Evolutionary conservation across 2,329 filamentous ascomycete genomes (phyloP).

Genomic region (Magnaporthiopsis incrustans): DNA sequence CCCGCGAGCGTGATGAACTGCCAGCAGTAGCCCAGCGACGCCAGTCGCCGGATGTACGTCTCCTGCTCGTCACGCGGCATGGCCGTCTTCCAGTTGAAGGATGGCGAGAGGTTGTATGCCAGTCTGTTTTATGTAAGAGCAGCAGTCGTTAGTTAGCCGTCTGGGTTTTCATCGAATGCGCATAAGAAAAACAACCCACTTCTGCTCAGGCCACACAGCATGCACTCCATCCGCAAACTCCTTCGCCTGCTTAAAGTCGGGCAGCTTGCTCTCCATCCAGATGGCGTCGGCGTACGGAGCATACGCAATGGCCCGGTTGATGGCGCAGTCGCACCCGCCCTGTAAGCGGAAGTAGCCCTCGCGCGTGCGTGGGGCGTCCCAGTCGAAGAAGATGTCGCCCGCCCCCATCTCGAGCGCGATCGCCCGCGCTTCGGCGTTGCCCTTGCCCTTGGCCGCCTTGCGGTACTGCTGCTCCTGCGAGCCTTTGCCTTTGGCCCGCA

Average conservation of each 20-base stretch:
- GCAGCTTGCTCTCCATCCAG: slow-evolving; percentile 99
- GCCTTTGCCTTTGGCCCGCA: slow-evolving; percentile 45
- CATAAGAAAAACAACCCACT: slow-evolving; percentile 48
- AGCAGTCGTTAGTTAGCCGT: background rate
- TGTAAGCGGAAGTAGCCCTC: slow-evolving; percentile 93
- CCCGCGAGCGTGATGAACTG: slow-evolving; percentile 99
- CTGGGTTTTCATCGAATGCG: too few relatives aligned
- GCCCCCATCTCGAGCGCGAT: slow-evolving; percentile 76
- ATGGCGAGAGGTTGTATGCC: slow-evolving; percentile 95
- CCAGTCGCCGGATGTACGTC: slow-evolving; percentile 91
- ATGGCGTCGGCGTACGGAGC: slow-evolving; percentile 92
- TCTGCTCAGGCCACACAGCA: slow-evolving; percentile 90
- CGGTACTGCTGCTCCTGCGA: slow-evolving; percentile 62
- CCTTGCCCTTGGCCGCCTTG: slow-evolving; percentile 67
- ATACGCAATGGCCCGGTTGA: slow-evolving; percentile 86
- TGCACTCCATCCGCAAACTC: slow-evolving; percentile 93
- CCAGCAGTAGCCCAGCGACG: slow-evolving; percentile 90
- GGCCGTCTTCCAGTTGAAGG: slow-evolving; percentile 99
- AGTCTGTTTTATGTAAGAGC: slow-evolving; percentile 45
- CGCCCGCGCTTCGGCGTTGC: slow-evolving; percentile 71
- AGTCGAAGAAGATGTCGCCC: slow-evolving; percentile 82
- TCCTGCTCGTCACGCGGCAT: slow-evolving; percentile 90
- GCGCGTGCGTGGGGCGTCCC: slow-evolving; percentile 85
- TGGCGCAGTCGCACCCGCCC: slow-evolving; percentile 82
- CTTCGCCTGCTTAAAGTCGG: slow-evolving; percentile 82